Conservation (phyloP, 768 basidiomycete species). For the Hericium rajendrae region DNA sequence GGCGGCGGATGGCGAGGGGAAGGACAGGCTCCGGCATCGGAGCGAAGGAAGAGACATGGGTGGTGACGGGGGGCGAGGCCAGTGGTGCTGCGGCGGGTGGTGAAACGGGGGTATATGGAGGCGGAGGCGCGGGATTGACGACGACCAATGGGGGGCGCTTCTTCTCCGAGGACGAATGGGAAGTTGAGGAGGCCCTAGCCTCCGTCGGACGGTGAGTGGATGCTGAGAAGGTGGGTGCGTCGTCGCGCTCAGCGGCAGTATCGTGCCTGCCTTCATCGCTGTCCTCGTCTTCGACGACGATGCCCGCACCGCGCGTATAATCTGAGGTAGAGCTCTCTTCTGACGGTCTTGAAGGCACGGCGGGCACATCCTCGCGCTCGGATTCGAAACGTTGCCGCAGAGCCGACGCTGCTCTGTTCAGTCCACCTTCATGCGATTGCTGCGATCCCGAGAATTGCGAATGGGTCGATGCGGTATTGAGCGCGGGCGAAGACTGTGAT, state of each 20-base stretch:
- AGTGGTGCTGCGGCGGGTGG: not conserved
- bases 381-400: slow-evolving; percentile 9
- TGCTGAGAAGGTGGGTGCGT: no score
- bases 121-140: slow-evolving; percentile 22
- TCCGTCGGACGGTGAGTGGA: no score
- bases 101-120: slow-evolving; percentile 18
- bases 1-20: not conserved
- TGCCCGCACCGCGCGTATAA: not conserved
- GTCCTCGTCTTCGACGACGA: slow-evolving; percentile 2
- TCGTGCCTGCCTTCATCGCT: not conserved
- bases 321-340: not conserved
- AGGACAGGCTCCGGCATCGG: slow-evolving; percentile 3
- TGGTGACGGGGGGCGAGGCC: not conserved
- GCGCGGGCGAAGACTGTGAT: slow-evolving; percentile 22
- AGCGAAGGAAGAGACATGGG: not conserved
- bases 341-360: not conserved
- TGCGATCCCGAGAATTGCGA: slow-evolving; percentile 4
- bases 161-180: slow-evolving; percentile 10
- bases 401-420: slow-evolving; percentile 1
- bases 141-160: slow-evolving; percentile 19
- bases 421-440: slow-evolving; percentile 5
- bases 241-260: no score
- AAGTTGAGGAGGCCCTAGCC: slow-evolving; percentile 5
- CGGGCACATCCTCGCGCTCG: not conserved
- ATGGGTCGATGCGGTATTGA: slow-evolving; percentile 1